These are phyloP conservation scores for Coemansia sp. DNA, from an alignment of 192 early-diverging fungal species.

Conservation along the genomic window DNA sequence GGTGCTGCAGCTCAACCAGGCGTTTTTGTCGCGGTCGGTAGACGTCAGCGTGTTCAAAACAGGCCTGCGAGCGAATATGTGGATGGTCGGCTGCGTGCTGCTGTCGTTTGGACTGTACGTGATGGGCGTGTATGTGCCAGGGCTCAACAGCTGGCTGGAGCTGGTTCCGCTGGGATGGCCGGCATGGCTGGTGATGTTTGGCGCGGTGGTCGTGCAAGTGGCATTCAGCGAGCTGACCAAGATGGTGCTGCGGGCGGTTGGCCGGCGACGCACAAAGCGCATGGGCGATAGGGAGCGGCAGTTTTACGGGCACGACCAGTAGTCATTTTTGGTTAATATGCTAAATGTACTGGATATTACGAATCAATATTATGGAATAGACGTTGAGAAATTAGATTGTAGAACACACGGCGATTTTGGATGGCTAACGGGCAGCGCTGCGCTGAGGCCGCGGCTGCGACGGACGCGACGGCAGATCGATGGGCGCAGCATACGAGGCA, in stretches of 20 bases:
- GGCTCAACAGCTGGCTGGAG: constrained; percentile 60
- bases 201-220: constrained; percentile 58
- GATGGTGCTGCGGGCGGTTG: constrained; percentile 42
- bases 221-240: constrained; percentile 64
- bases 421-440: constrained; percentile 12
- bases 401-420: not conserved
- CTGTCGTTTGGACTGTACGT: constrained; percentile 70
- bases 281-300: not conserved
- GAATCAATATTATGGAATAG: no score
- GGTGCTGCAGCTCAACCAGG: constrained; percentile 83
- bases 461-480: constrained; percentile 26
- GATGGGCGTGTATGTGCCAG: constrained; percentile 78
- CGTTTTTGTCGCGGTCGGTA: constrained; percentile 79
- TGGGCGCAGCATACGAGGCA: constrained; percentile 13
- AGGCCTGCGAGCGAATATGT: constrained; percentile 73
- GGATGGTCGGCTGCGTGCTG: constrained; percentile 77
- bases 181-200: constrained; percentile 66
- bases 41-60: constrained; percentile 71
- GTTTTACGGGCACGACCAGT: constrained; percentile 5
- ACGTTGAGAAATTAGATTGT: not conserved
- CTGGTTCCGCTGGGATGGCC: constrained; percentile 58
- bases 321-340: not conserved
- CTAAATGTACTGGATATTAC: no score
- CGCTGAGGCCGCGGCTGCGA: constrained; percentile 46
- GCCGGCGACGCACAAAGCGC: not conserved